phyloP scores from a whole-genome alignment of 257 asterid species.

The Solanum arcanum region DNA sequence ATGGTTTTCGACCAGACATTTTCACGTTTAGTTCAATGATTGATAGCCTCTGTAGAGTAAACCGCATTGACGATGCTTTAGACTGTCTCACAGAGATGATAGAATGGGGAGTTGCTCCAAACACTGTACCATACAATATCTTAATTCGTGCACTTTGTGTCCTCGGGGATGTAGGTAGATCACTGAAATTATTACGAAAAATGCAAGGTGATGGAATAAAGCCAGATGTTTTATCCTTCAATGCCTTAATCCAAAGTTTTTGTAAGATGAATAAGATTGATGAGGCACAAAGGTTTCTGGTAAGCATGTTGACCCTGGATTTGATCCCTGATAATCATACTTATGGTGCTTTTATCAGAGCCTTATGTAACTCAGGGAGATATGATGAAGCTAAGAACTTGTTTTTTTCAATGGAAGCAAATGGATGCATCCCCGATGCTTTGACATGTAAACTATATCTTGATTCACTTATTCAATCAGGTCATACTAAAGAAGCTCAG shows the following conservation, averaged over 20 bases:
- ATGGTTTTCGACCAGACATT: slow-evolving; percentile 56
- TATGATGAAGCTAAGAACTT: slow-evolving; percentile 48
- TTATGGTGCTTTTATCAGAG: slow-evolving; percentile 52
- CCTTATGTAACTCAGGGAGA: slow-evolving; percentile 55
- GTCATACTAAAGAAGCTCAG: slow-evolving; percentile 44
- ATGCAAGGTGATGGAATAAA: slow-evolving; percentile 56
- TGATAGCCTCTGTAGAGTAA: slow-evolving; percentile 59
- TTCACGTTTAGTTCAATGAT: slow-evolving; percentile 75
- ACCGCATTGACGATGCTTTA: slow-evolving; percentile 56
- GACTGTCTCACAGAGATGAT: slow-evolving; percentile 69
- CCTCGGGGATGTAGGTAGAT: slow-evolving; percentile 43
- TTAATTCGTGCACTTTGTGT: slow-evolving; percentile 63
- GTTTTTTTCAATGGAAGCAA: slow-evolving; percentile 59
- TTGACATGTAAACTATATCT: slow-evolving; percentile 39
- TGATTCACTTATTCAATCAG: slow-evolving; percentile 40
- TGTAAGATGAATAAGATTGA: slow-evolving; percentile 51
- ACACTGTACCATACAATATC: slow-evolving; percentile 51
- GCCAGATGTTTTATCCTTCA: slow-evolving; percentile 70
- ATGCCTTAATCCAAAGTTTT: slow-evolving; percentile 56
- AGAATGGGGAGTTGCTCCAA: slow-evolving; percentile 77
- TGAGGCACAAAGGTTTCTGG: slow-evolving; percentile 63
- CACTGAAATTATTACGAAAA: slow-evolving; percentile 51
- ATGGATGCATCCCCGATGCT: slow-evolving; percentile 63
- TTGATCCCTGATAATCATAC: slow-evolving; percentile 76
- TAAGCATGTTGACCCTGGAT: slow-evolving; percentile 46